These are phyloP conservation scores for Protomyces inouyei DNA, from an alignment of 1,139 yeast species.

Conservation along the genomic window DNA sequence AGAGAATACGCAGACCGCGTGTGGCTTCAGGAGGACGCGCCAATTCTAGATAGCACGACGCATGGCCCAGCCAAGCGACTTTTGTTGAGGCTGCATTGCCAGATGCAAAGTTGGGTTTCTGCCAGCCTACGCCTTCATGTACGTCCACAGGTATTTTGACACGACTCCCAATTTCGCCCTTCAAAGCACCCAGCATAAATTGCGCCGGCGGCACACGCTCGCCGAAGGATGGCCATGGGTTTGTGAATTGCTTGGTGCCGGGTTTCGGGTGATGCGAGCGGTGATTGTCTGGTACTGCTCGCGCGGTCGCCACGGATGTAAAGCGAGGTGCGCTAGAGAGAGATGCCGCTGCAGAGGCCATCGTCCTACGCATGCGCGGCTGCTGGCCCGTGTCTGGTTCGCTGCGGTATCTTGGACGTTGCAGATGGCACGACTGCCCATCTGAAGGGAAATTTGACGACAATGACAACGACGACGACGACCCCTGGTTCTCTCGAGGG, in stretches of 20 bases:
- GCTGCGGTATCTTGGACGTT: no score
- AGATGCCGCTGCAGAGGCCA: not conserved
- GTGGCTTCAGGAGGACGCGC: conserved; percentile 4
- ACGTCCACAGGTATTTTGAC: conserved; percentile 9
- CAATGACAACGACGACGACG: no score
- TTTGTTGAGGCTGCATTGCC: not conserved
- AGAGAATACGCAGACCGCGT: conserved; percentile 28
- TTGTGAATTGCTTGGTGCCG: conserved; percentile 7
- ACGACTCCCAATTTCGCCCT: conserved; percentile 11
- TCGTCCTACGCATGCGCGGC: not conserved
- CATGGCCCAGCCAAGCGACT: conserved; percentile 33
- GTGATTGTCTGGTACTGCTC: conserved; percentile 11
- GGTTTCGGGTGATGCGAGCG: conserved; percentile 14
- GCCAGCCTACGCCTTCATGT: conserved; percentile 8
- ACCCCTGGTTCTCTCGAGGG: no score
- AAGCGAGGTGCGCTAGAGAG: not conserved
- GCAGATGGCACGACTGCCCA: no score
- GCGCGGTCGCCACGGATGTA: not conserved
- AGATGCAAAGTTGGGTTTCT: not conserved
- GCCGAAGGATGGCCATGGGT: conserved; percentile 22
- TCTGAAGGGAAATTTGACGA: no score
- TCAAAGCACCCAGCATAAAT: not conserved
- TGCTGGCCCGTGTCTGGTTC: not conserved
- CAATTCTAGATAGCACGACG: conserved; percentile 30
- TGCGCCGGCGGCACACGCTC: not conserved